Evolutionary conservation across 352 stramenopile species (phyloP), one percentile per base, ranked within the genome.

Genomic region (Peronospora farinosa): DNA sequence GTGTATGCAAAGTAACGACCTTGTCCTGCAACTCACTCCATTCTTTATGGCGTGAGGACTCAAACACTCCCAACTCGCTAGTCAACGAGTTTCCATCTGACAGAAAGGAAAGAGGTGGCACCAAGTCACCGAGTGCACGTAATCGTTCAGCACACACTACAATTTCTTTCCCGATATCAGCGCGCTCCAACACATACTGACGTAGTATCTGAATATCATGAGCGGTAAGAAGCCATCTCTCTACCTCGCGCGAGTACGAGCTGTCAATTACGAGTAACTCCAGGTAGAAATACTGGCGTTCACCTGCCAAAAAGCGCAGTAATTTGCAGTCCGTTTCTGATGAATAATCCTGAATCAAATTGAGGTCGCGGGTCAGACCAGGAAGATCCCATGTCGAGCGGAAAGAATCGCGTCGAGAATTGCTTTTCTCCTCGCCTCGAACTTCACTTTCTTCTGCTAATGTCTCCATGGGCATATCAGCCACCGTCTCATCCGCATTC

Each of bases 211-310:
- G 55, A 11, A 79, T 45, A 36, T 82, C 72, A 32, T 60, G 68
- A 12, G 64, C 31, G 7, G 64, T 68, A 25, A 75, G 48, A 31
- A 72, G 52, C 67, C 67, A 80, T 28, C 60, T 50, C 35, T 65
- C 49, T 13, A 65, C 15, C 23, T 66, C 51, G 9, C 43, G 42
- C 2, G 54, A 57, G 38, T 42, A 60, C 31, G 32, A 62, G 31
- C 7, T 36, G 2, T 19, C 53, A 36, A 12, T 36, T 16, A 17
- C 19, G 11, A 88, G 60, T 1, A 73, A 73, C 41, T 88, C 74
- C 16, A 90, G 46, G 47, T 88, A 90, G 21, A 90, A 90, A 25
- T 90, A 90, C 46, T 90, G 79, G 5, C 79, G 74, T 47, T 88
- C 67, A 1, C 79, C 79, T 25, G 69, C 67, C 3, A 90, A 37